phyloP scores from a whole-genome alignment of 768 basidiomycete genomes.

The Tulasnella sp. region DNA sequence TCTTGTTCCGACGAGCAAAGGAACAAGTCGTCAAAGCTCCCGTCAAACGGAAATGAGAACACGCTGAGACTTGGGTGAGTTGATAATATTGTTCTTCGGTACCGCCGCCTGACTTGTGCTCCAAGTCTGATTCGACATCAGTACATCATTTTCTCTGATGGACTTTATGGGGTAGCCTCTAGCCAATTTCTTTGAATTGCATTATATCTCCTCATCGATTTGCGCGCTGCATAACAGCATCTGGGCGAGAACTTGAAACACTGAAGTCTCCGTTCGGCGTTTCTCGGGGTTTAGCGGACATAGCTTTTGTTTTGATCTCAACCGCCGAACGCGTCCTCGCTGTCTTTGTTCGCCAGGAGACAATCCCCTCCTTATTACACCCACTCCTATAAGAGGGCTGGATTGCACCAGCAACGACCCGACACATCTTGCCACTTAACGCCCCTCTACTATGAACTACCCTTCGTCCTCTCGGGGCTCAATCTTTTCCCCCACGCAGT shows the following conservation, averaged over 20 bases:
- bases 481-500: background rate
- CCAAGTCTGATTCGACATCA: background rate
- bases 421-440: background rate
- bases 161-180: background rate
- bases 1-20: constrained; percentile 67
- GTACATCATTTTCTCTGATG: background rate
- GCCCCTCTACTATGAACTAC: background rate
- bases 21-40: background rate
- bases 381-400: background rate
- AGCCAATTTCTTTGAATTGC: background rate
- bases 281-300: background rate
- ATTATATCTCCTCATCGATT: background rate
- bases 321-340: background rate
- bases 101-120: background rate
- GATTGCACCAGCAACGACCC: background rate
- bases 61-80: background rate
- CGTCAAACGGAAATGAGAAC: background rate
- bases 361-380: background rate
- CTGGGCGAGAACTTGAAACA: background rate
- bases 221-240: background rate
- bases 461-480: background rate
- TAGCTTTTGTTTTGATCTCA: background rate
- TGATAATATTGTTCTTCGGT: background rate
- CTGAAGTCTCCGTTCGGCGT: background rate
- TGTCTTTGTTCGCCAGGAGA: background rate